Conservation (phyloP, 805 yeast species). For the Kodamaea laetipori region DNA sequence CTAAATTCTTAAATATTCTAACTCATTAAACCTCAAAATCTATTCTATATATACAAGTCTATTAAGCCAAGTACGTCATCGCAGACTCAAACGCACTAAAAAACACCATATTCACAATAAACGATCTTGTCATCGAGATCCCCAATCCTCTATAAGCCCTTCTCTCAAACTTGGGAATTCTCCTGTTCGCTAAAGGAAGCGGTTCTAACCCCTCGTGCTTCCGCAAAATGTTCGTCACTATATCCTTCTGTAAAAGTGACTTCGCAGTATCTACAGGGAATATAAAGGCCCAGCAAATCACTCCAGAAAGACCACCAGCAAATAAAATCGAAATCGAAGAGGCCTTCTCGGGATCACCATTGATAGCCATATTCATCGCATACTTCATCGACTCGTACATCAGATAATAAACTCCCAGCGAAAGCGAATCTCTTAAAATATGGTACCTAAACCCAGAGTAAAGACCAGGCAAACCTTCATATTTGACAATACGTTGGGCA, state of each 20-base stretch:
- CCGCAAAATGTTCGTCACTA: conserved; percentile 66
- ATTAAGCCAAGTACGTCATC: conserved; percentile 54
- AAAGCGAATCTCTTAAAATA: conserved; percentile 64
- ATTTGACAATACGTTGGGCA: conserved; percentile 48
- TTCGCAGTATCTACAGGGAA: conserved; percentile 84
- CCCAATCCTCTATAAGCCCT: conserved; percentile 76
- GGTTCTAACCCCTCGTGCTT: conserved; percentile 48
- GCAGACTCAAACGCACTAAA: conserved; percentile 71
- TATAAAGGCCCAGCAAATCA: conserved; percentile 69
- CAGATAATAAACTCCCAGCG: conserved; percentile 73
- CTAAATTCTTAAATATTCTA: not conserved
- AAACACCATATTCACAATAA: conserved; percentile 72
- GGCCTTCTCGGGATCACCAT: conserved; percentile 26
- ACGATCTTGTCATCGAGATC: conserved; percentile 70
- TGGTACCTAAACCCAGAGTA: conserved; percentile 77
- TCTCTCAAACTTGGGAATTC: conserved; percentile 37
- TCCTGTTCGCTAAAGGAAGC: conserved; percentile 32
- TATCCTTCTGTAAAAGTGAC: conserved; percentile 71
- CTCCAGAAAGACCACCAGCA: conserved; percentile 82
- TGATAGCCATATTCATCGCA: conserved; percentile 38
- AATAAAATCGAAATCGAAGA: conserved; percentile 39
- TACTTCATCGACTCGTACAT: conserved; percentile 73
- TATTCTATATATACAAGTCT: too few relatives aligned
- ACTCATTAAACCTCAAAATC: conserved; percentile 8
- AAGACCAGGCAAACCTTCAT: conserved; percentile 63